Evolutionary conservation across 257 asterid genomes (phyloP).

Genomic region (Echium plantagineum): DNA sequence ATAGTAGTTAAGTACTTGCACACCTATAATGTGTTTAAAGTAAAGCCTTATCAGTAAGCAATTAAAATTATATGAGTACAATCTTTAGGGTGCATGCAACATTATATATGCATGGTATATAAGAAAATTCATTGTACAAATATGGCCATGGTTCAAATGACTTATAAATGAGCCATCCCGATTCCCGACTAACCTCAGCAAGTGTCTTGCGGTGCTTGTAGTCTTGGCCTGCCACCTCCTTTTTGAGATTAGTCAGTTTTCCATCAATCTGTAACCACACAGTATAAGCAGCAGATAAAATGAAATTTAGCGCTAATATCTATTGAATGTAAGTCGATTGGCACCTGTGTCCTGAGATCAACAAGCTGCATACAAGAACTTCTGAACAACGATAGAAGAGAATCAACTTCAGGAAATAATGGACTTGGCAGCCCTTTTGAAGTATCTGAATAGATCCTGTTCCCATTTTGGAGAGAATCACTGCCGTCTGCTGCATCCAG

Average conservation of each 20-base stretch:
- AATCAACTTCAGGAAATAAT: constrained; percentile 85
- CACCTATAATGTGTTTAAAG: no score
- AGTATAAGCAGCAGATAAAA: constrained; percentile 17
- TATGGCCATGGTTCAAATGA: neutral
- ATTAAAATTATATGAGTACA: no score
- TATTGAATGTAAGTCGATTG: neutral
- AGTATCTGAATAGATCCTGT: constrained; percentile 55
- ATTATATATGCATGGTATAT: no score
- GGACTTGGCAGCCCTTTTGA: constrained; percentile 54
- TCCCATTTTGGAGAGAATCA: constrained; percentile 64
- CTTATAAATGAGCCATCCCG: neutral
- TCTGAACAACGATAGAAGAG: constrained; percentile 70
- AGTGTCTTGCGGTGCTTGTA: constrained; percentile 91
- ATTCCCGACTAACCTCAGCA: constrained; percentile 52
- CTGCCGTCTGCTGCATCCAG: constrained; percentile 48
- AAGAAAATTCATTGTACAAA: neutral
- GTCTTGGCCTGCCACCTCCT: constrained; percentile 79
- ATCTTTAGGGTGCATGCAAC: no score
- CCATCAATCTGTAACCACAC: constrained; percentile 60
- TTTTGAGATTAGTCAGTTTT: constrained; percentile 65
- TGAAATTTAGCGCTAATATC: neutral
- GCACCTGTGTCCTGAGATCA: constrained; percentile 86
- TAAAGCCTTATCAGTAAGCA: no score
- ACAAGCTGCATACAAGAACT: constrained; percentile 70
- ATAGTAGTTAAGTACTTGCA: no score